Evolutionary conservation across 768 basidiomycete species (phyloP).

Genomic region (Lentinus tigrinus): DNA sequence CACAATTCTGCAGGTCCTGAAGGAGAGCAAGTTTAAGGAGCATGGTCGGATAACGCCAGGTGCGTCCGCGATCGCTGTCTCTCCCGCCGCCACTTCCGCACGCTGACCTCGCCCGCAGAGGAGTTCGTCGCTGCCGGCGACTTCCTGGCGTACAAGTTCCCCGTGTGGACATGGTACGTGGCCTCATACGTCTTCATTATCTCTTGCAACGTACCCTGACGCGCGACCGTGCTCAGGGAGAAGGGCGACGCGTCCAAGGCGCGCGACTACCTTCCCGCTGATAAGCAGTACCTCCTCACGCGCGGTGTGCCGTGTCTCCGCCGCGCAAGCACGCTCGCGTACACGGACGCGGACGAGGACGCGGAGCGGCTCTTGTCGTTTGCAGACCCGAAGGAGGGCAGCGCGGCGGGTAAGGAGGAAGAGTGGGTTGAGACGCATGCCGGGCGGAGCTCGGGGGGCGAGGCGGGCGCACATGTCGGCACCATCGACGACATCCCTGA

Average conservation of each 20-base stretch:
- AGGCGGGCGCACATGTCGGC: constrained; percentile 57
- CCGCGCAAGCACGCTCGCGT: constrained; percentile 87
- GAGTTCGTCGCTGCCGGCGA: constrained; percentile 98
- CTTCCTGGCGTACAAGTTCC: constrained; percentile 97
- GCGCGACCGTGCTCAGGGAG: constrained; percentile 60
- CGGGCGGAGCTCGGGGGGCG: constrained; percentile 55
- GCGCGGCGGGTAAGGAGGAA: constrained; percentile 54
- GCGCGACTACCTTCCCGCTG: constrained; percentile 89
- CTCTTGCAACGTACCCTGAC: constrained; percentile 1
- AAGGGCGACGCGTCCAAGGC: constrained; percentile 83
- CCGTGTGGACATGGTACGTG: constrained; percentile 92
- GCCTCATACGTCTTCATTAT: neutral
- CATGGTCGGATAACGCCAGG: constrained; percentile 95
- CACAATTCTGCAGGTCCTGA: constrained; percentile 67
- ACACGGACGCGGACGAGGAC: constrained; percentile 96
- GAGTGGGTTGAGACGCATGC: constrained; percentile 99
- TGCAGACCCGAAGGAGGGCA: constrained; percentile 48
- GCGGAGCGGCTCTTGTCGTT: constrained; percentile 90
- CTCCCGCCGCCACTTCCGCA: neutral
- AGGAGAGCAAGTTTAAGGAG: constrained; percentile 99
- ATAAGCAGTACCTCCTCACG: constrained; percentile 96
- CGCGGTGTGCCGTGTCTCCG: constrained; percentile 96
- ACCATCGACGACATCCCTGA: constrained; percentile 87
- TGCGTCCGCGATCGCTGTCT: constrained; percentile 34
- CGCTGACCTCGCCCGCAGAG: constrained; percentile 49